Base-by-base conservation (phyloP, 1,139 yeast species). In the Candida sp. region DNA sequence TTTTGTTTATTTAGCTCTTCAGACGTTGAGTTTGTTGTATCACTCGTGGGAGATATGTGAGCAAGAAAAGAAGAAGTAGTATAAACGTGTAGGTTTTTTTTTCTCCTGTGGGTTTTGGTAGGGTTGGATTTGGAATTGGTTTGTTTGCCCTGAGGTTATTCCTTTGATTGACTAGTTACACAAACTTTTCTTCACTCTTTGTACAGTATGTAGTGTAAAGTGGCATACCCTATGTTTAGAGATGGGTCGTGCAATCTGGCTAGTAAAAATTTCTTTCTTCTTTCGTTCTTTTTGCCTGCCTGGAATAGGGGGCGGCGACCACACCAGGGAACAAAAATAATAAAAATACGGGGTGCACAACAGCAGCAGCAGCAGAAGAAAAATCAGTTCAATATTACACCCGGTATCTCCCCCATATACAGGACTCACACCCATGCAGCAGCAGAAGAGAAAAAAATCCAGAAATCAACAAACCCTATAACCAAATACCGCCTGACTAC, bases 21-120 rank as follows among this genome's bases (percentile, higher is more conserved):
- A 25, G 31, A 9, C 27, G 31, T 17, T 38, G 42, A 38, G 42
- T 38, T 38, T 12, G 26, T 25, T 25, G 17, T 25, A 17, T 38
- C 31, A 38, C 42, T 38, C 42, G 31, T 38, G 17, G 17, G 12
- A 38, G 42, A 38, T 12, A 17, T 25, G 32, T 7, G 32, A 43
- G n/a, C 9, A 39, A 25, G 26, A 39, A 25, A 39, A 39, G 22
- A 34, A n/a, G 8, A 38, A 26, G 42, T 38, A 38, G n/a, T 26
- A 38, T 38, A 38, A 26, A 26, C 42, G 30, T n/a, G 42, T 26
- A 12, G 42, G 23, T 38, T 38, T 38, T 38, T 38, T 38, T 38
- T 38, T 38, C 27, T 23, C 6, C 7, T 34, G 12, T 34, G 35
- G 12, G 35, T 33, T 33, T 33, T 35, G 17, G 17, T 17, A 17